Evolutionary conservation across 2,329 filamentous ascomycete species (phyloP), one percentile per base, ranked within the genome.

Genomic region (Colletotrichum karsti): DNA sequence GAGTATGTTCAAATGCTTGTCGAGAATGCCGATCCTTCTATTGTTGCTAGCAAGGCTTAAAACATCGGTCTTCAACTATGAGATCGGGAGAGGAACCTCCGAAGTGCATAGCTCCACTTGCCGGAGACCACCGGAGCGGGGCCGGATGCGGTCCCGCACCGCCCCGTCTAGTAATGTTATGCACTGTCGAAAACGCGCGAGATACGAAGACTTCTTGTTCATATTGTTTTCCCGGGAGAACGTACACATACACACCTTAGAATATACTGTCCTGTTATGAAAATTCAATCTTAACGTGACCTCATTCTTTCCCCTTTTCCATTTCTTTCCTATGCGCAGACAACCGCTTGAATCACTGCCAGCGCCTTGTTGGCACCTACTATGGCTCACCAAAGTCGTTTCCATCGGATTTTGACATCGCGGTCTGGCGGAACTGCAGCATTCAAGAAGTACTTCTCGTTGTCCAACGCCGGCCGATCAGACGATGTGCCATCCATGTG

Each of bases 1-100:
- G 78, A 79, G 67, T 83, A 82, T 69, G 78, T 74, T 5, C 74
- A 81, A 76, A 76, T 78, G 73, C 72, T 83, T 42, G 78, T 82
- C 3, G 73, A 77, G 75, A 81, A 82, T 51, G 81, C 80, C 0
- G 70, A 82, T 39, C 62, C 74, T 3, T 66, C 62, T 13, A 54
- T 67, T 3, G 37, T 58, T 2, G 46, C 63, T 13, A 67, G 48
- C 13, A 13, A 46, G 35, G 22, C 9, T 5, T 64, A 26, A 37
- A n/a, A 2, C 24, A 15, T 26, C 26, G 46, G 8, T 3, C 30
- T 33, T 33, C 8, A 33, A 33, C 1, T 10, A 33, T 30, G 46
- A 9, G n/a, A 12, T 28, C 22, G 8, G 24, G 5, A n/a, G 4
- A 6, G 8, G 8, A 33, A 10, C 8, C 30, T 33, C 12, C 30